Conservation (phyloP, 129 eudicot genomes). For the Tagetes erecta region DNA sequence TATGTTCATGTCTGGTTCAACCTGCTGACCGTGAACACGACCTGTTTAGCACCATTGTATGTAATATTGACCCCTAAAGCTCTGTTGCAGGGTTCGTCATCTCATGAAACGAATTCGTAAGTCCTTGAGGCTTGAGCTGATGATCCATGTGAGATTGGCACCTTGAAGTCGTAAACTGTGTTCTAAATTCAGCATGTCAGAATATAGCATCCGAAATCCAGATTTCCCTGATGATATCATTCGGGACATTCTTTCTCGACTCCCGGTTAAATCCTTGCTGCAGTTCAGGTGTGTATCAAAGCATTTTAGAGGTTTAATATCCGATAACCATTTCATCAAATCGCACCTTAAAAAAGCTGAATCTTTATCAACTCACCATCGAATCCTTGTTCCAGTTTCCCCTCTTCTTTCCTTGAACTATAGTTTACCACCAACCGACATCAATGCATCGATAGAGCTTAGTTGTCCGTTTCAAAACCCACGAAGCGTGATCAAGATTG, state of each 20-base stretch:
- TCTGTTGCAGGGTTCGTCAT: constrained; percentile 31
- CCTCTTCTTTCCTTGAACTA: constrained; percentile 40
- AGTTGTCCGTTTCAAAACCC: constrained; percentile 25
- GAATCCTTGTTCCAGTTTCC: constrained; percentile 36
- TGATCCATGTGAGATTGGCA: constrained; percentile 13
- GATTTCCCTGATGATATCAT: constrained; percentile 37
- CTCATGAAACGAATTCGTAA: constrained; percentile 19
- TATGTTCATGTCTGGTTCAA: not conserved
- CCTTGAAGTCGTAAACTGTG: constrained; percentile 5
- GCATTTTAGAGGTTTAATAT: constrained; percentile 34
- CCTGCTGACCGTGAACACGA: not conserved
- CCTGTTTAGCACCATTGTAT: not conserved
- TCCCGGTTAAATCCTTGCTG: constrained; percentile 40
- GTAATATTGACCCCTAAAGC: constrained; percentile 8
- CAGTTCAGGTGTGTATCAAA: constrained; percentile 43
- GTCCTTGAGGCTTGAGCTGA: not conserved
- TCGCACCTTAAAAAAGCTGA: constrained; percentile 33
- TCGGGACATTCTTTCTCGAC: constrained; percentile 38
- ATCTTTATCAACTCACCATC: constrained; percentile 23
- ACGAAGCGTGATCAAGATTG: constrained; percentile 23
- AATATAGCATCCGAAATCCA: constrained; percentile 3
- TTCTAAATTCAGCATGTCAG: constrained; percentile 27
- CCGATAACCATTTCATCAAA: constrained; percentile 21
- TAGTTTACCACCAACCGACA: constrained; percentile 7
- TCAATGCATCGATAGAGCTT: constrained; percentile 23